Conservation (phyloP, 257 asterid genomes). For the Coffea canephora region DNA sequence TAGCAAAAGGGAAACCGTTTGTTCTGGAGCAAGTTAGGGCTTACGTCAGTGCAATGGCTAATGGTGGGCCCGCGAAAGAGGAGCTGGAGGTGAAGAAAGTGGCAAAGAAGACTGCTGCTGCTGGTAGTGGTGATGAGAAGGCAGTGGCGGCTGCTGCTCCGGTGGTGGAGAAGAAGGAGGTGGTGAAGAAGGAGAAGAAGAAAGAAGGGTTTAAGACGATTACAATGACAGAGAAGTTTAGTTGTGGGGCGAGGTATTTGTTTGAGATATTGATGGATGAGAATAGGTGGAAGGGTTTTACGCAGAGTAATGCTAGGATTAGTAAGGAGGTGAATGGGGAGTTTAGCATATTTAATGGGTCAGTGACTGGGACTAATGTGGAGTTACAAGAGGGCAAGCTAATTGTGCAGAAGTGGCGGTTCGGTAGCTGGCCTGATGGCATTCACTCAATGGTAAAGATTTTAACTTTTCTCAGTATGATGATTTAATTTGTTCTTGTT, state of each 20-base stretch:
- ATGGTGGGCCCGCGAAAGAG: constrained; percentile 88
- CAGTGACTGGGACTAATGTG: constrained; percentile 65
- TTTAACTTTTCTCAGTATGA: background rate
- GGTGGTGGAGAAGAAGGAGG: constrained; percentile 32
- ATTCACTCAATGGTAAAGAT: constrained; percentile 55
- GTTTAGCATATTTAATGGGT: constrained; percentile 79
- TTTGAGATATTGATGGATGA: constrained; percentile 94
- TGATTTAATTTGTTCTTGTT: background rate
- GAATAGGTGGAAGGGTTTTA: constrained; percentile 95
- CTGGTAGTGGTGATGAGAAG: background rate
- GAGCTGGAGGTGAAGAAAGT: constrained; percentile 73
- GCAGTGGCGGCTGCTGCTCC: constrained; percentile 1
- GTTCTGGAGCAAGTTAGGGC: constrained; percentile 71
- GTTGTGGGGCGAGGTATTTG: constrained; percentile 72
- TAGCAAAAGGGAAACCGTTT: constrained; percentile 64
- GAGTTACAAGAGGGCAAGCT: constrained; percentile 80
- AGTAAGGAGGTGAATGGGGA: constrained; percentile 86
- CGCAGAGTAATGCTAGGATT: constrained; percentile 89
- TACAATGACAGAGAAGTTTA: constrained; percentile 80
- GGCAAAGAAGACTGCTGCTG: constrained; percentile 23
- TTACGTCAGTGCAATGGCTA: constrained; percentile 64
- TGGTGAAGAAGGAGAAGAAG: constrained; percentile 51
- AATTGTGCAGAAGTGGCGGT: constrained; percentile 91
- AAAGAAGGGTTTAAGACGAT: constrained; percentile 92
- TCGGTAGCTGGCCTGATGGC: constrained; percentile 95